Percentiles rank a stretch among this genome's conserved stretches.
These are phyloP conservation scores for Aspergillus cavernicola DNA, from an alignment of 495 filamentous ascomycete genomes.

Conservation along the genomic window DNA sequence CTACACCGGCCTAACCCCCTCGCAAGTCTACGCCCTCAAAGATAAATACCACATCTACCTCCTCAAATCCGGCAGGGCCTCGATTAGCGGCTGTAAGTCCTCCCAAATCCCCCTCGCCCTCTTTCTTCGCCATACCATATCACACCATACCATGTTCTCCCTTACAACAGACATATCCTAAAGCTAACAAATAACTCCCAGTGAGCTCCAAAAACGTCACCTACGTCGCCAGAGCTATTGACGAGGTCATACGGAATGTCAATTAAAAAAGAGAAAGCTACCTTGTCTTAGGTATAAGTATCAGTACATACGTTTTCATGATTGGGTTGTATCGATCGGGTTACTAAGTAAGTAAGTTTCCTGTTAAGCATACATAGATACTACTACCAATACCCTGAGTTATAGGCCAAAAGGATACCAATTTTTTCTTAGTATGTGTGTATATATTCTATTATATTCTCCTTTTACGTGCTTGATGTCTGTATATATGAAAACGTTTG, in stretches of 20 bases:
- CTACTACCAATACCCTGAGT: too few species aligned
- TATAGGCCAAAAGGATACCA: too few species aligned
- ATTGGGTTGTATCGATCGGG: background rate
- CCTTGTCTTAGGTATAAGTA: too few species aligned
- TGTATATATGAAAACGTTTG: too few species aligned
- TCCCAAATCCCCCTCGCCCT: background rate
- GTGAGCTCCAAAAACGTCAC: constrained; percentile 48
- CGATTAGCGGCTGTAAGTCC: constrained; percentile 45
- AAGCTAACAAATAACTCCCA: constrained; percentile 33
- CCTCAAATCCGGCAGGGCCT: constrained; percentile 45
- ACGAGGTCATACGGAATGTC: constrained; percentile 44
- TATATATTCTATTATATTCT: too few species aligned
- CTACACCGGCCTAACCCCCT: constrained; percentile 44
- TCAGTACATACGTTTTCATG: background rate
- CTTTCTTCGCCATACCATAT: too few species aligned
- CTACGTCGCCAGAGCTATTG: constrained; percentile 47
- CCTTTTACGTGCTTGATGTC: too few species aligned
- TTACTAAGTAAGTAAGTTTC: too few species aligned
- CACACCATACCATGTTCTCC: too few species aligned
- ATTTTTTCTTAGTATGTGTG: too few species aligned
- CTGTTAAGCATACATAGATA: too few species aligned
- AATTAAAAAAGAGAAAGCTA: too few species aligned
- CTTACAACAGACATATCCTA: background rate
- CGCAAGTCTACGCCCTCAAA: constrained; percentile 43
- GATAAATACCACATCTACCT: constrained; percentile 50